phyloP scores from a whole-genome alignment of 1,284 basidiomycete genomes.

The Bjerkandera adusta region DNA sequence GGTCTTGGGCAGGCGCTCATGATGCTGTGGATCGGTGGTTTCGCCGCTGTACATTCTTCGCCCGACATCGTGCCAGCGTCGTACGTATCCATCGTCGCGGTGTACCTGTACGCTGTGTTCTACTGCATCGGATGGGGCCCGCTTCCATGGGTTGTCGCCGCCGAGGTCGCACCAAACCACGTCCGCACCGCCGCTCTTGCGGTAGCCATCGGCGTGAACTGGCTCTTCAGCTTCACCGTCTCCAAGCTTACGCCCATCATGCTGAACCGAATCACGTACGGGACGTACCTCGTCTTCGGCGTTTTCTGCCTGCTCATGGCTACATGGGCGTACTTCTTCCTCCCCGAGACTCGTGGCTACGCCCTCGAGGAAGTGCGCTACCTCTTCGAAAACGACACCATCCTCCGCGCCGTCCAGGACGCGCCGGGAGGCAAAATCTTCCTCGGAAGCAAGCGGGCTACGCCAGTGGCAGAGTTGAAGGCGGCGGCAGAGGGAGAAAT shows the following conservation, averaged over 20 bases:
- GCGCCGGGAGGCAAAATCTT: conserved; percentile 44
- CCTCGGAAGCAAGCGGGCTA: conserved; percentile 32
- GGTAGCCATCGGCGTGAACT: conserved; percentile 42
- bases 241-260: conserved; percentile 51
- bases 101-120: conserved; percentile 48
- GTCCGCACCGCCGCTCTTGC: conserved; percentile 43
- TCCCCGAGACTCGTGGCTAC: conserved; percentile 47
- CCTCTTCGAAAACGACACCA: conserved; percentile 42
- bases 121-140: conserved; percentile 42
- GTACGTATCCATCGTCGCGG: conserved; percentile 46
- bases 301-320: conserved; percentile 44
- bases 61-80: conserved; percentile 37
- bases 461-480: conserved; percentile 28
- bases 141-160: conserved; percentile 42
- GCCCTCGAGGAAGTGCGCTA: conserved; percentile 46
- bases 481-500: conserved; percentile 3
- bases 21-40: conserved; percentile 53
- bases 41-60: conserved; percentile 37
- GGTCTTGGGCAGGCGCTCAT: conserved; percentile 41
- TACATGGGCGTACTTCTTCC: conserved; percentile 41
- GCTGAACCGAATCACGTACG: conserved; percentile 46
- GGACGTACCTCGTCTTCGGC: conserved; percentile 52
- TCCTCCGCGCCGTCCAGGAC: conserved; percentile 42
- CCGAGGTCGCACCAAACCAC: conserved; percentile 49
- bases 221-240: conserved; percentile 48